Percentiles rank a stretch among this genome's conserved stretches.
Conservation (phyloP, 257 asterid genomes). For the Gentiana dahurica region DNA sequence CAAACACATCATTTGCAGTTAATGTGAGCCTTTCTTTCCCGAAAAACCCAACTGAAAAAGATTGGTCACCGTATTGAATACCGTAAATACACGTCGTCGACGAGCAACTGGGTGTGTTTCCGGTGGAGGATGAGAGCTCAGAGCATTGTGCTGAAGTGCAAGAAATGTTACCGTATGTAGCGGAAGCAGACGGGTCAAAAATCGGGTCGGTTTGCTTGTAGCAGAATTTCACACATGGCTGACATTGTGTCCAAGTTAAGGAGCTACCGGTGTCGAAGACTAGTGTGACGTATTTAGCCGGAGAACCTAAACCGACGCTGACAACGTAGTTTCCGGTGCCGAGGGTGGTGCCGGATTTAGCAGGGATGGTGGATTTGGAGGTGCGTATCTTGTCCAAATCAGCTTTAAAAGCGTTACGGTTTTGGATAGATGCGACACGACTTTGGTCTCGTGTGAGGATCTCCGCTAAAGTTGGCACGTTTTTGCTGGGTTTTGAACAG, state of each 20-base stretch:
- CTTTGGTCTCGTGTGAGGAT: slow-evolving; percentile 45
- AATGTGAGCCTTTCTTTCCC: slow-evolving; percentile 43
- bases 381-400: neutral
- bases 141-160: slow-evolving; percentile 40
- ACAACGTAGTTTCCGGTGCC: slow-evolving; percentile 62
- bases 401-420: slow-evolving; percentile 5
- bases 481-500: no score
- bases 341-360: slow-evolving; percentile 29
- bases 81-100: slow-evolving; percentile 39
- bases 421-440: slow-evolving; percentile 48
- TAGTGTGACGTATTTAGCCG: slow-evolving; percentile 28
- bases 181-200: slow-evolving; percentile 40
- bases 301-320: slow-evolving; percentile 56
- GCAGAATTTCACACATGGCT: slow-evolving; percentile 46
- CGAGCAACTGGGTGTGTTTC: slow-evolving; percentile 19
- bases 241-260: slow-evolving; percentile 82
- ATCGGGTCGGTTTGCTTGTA: slow-evolving; percentile 51
- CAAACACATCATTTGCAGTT: slow-evolving; percentile 30
- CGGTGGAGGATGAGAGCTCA: slow-evolving; percentile 22
- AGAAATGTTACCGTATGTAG: slow-evolving; percentile 40
- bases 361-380: slow-evolving; percentile 29
- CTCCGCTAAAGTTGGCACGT: slow-evolving; percentile 19
- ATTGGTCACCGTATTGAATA: slow-evolving; percentile 47
- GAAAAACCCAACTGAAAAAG: slow-evolving; percentile 47
- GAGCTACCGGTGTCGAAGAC: slow-evolving; percentile 79